Base-by-base conservation (phyloP, 2,329 filamentous ascomycete species). In the Pseudogymnoascus sp. region DNA sequence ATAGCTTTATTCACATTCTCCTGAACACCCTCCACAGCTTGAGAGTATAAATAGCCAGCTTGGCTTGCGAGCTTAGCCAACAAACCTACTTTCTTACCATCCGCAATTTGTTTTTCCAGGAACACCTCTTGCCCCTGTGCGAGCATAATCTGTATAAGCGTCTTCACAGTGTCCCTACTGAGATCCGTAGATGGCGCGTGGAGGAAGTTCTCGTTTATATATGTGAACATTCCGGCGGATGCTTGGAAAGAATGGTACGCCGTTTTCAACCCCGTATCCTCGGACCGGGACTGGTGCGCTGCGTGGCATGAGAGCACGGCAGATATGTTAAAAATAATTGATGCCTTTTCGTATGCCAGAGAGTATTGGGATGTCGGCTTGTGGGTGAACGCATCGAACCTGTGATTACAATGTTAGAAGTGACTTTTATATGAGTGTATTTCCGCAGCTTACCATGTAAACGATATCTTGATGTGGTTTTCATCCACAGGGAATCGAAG, bases 371-470 rank as follows among this genome's bases (percentile, higher is more conserved):
- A 88, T 4, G 95, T 99, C n/a, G 92, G 84, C 73, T 97, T 97
- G 75, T 96, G 93, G 49, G 95, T 99, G 74, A 99, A 99, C n/a
- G 96, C 95, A 76, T 99, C 95, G 78, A 96, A 97, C 92, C 92
- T 96, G 71, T 49, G 63, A 60, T 61, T 68, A 35, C 18, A 8
- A 41, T 59, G 21, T 40, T 49, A 66, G 72, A 68, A 76, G 71
- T 61, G 59, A 41, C 18, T 21, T 25, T 60, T 12, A 21, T 23
- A n/a, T 41, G 41, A 35, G 60, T 41, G 38, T n/a, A 66, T 65
- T 23, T 31, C 49, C n/a, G 49, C 28, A 55, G 21, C 49, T 14
- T 84, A 96, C 95, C 95, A 99, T 67, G 93, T 97, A 74, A 99
- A 99, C 6, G 90, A 91, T 71, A 99, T 96, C 79, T 97, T 97